These are phyloP conservation scores for Poa pratensis DNA, from an alignment of 176 grass and related monocot genomes.

Conservation along the genomic window DNA sequence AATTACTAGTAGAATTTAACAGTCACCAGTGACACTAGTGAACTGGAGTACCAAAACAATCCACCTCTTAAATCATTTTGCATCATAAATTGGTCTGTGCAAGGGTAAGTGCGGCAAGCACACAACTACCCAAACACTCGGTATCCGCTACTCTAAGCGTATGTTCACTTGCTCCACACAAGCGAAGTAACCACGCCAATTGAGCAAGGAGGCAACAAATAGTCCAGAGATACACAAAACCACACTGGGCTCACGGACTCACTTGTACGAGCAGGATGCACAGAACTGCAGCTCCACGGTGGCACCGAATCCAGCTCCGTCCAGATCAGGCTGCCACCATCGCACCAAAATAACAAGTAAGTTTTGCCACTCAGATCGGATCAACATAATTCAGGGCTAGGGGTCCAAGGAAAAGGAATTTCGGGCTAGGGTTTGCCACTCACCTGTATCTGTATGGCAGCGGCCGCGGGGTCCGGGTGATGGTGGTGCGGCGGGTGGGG, in stretches of 20 bases:
- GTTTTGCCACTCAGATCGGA: conserved; percentile 24
- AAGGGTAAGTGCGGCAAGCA: background rate
- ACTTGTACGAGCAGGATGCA: conserved; percentile 72
- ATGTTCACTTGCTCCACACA: background rate
- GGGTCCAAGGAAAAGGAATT: background rate
- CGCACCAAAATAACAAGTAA: background rate
- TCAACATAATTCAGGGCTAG: background rate
- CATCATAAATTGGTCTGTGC: background rate
- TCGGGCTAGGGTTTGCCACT: conserved; percentile 38
- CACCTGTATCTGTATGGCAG: conserved; percentile 53
- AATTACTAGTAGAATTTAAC: background rate
- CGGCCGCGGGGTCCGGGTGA: conserved; percentile 26
- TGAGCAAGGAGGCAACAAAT: background rate
- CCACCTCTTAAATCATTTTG: conserved; percentile 4
- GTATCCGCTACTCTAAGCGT: background rate
- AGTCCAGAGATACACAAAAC: background rate
- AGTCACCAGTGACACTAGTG: background rate
- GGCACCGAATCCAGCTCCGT: conserved; percentile 63
- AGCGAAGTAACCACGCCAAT: background rate
- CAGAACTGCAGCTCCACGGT: conserved; percentile 91
- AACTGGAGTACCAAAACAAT: background rate
- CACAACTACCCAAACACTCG: background rate
- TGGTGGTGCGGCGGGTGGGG: conserved; percentile 51
- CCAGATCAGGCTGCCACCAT: conserved; percentile 52
- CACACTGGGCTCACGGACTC: too few species aligned